Evolutionary conservation across 495 filamentous ascomycete species (phyloP).

Genomic region (Talaromyces adpressus): DNA sequence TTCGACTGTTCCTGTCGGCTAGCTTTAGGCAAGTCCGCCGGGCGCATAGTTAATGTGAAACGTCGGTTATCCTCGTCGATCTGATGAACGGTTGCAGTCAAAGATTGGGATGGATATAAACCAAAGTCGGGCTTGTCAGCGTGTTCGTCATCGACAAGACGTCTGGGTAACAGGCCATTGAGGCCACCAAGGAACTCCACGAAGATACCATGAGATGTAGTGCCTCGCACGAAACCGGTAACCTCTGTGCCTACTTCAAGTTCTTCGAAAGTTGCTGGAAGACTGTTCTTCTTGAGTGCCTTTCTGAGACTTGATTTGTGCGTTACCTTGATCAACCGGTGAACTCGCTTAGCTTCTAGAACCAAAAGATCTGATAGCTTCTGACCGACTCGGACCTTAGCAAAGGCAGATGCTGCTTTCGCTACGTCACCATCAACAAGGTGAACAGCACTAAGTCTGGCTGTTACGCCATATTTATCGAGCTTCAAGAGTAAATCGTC

Average conservation of each 20-base stretch:
- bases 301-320: slow-evolving; percentile 77
- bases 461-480: slow-evolving; percentile 61
- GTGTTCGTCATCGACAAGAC: slow-evolving; percentile 61
- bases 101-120: slow-evolving; percentile 60
- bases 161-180: slow-evolving; percentile 70
- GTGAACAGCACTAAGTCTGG: slow-evolving; percentile 65
- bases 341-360: slow-evolving; percentile 67
- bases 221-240: slow-evolving; percentile 78
- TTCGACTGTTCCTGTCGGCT: slow-evolving; percentile 23
- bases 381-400: slow-evolving; percentile 75
- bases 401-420: slow-evolving; percentile 67
- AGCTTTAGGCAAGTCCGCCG: slow-evolving; percentile 26
- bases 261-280: slow-evolving; percentile 61
- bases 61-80: slow-evolving; percentile 52
- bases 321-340: slow-evolving; percentile 63
- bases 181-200: slow-evolving; percentile 75
- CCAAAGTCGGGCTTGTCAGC: slow-evolving; percentile 66
- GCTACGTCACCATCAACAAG: slow-evolving; percentile 71
- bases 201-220: slow-evolving; percentile 70
- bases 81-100: slow-evolving; percentile 61
- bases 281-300: slow-evolving; percentile 55
- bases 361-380: slow-evolving; percentile 76
- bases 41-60: slow-evolving; percentile 58
- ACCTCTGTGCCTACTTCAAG: slow-evolving; percentile 60
- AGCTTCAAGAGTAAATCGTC: slow-evolving; percentile 75